Conservation (phyloP, 2,329 filamentous ascomycete genomes). For the Teratosphaeria nubilosa region DNA sequence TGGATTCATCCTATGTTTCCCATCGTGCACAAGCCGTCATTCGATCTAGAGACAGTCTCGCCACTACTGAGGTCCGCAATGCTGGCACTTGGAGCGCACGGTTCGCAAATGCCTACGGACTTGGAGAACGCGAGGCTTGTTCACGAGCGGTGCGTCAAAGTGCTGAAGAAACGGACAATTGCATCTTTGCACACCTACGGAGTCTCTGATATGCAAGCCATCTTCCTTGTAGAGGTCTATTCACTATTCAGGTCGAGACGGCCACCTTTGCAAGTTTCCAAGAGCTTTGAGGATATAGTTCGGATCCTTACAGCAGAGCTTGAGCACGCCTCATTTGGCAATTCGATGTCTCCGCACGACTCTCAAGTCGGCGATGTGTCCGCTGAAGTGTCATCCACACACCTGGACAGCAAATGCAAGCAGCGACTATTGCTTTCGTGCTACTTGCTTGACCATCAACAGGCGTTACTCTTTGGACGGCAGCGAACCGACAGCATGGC, state of each 20-base stretch:
- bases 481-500: conserved; percentile 4
- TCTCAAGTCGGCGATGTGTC: background rate
- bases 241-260: conserved; percentile 33
- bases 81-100: conserved; percentile 34
- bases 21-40: conserved; percentile 33
- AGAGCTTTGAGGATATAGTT: conserved; percentile 29
- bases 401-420: conserved; percentile 5
- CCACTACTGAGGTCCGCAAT: conserved; percentile 37
- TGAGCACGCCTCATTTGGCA: background rate
- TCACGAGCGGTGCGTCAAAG: conserved; percentile 33
- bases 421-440: conserved; percentile 31
- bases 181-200: conserved; percentile 13
- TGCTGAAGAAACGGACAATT: conserved; percentile 24
- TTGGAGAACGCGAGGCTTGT: conserved; percentile 28
- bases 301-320: conserved; percentile 10
- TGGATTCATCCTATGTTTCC: conserved; percentile 36
- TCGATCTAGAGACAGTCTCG: conserved; percentile 25
- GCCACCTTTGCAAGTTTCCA: conserved; percentile 27
- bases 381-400: background rate
- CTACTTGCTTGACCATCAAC: conserved; percentile 33
- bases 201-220: conserved; percentile 34
- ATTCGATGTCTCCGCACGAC: background rate
- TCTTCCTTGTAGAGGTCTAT: conserved; percentile 34
- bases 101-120: conserved; percentile 21
- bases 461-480: conserved; percentile 21